phyloP scores from a whole-genome alignment of 75 land plant species.

The Azolla pinnata region DNA sequence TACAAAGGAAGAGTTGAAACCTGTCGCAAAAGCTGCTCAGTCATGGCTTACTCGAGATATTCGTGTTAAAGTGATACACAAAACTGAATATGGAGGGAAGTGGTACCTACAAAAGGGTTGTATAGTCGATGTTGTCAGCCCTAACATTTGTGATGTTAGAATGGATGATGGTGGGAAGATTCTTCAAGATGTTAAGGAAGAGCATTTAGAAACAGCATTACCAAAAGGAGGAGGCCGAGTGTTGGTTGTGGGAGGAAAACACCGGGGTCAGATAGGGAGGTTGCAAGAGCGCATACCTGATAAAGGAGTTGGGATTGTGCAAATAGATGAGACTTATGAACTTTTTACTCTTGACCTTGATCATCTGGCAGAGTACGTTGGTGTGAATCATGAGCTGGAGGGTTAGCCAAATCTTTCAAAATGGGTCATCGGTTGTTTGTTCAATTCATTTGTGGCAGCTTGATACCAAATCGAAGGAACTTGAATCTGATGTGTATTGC shows the following conservation, averaged over 20 bases:
- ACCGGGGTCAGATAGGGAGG: constrained; percentile 51
- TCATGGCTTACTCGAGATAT: constrained; percentile 67
- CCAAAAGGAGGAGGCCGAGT: constrained; percentile 58
- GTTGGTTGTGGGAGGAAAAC: constrained; percentile 56
- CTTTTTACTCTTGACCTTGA: constrained; percentile 46
- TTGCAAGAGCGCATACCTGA: constrained; percentile 47
- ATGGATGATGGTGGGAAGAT: constrained; percentile 63
- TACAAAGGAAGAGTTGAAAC: not conserved
- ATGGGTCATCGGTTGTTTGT: too few relatives aligned
- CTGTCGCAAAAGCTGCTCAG: not conserved
- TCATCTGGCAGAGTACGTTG: constrained; percentile 65
- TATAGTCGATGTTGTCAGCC: constrained; percentile 67
- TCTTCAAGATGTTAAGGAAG: constrained; percentile 59
- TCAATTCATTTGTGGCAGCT: too few relatives aligned
- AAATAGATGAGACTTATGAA: constrained; percentile 61
- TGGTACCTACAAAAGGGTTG: constrained; percentile 62
- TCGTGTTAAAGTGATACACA: constrained; percentile 55
- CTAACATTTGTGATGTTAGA: constrained; percentile 45
- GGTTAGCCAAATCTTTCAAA: too few relatives aligned
- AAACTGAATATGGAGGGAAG: constrained; percentile 43
- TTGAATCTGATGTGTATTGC: too few relatives aligned
- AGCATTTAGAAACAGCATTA: constrained; percentile 61
- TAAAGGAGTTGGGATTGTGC: constrained; percentile 45
- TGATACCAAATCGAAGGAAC: too few relatives aligned
- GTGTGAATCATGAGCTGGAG: constrained; percentile 9